Base-by-base conservation (phyloP, 2,329 filamentous ascomycete species). In the Calonectria hawksworthii region DNA sequence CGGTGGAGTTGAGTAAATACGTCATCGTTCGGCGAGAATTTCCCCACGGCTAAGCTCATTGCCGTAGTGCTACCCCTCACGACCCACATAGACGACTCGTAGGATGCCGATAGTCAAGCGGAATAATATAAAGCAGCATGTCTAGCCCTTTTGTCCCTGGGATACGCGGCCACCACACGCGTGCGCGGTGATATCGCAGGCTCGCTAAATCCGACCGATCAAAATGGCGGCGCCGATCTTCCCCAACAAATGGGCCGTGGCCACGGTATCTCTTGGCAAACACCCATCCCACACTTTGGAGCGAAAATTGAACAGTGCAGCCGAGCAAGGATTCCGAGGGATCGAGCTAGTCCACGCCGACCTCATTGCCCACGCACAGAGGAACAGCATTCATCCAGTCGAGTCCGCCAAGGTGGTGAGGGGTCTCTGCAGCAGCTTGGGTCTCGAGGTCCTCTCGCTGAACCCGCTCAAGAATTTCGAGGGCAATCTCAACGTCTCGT, bases 401-500 rank as follows among this genome's bases (percentile, higher is more conserved):
- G 36, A 64, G 18, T 64, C 59, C 1, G 59, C 36, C 16, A 16
- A 4, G 3, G 3, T 30, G 14, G 28, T 44, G n/a, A 64, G 44
- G n/a, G 23, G 4, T 4, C 34, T 64, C 2, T 64, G 59, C 23
- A 14, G 23, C 16, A 26, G 9, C 11, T 41, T 64, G 3, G 18
- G 18, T 16, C 59, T 64, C 2, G 59, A 64, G 36, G 36, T 64
- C 3, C 59, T 64, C 14, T 41, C 59, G 26, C 38, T 64, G 2
- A 64, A 64, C 26, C 59, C 59, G 11, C 59, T 64, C 34, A 64
- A 64, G 38, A 64, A 64, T 30, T 64, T 64, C 16, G 59, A 64
- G 36, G 59, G 59, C 5, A 64, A 64, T 21, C 36, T 64, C 36
- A 41, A 41, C 4, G 36, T 30, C 4, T 30, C 59, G 23, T 34